Conservation (phyloP, 2,329 filamentous ascomycete genomes). For the Karstenula rhodostoma region DNA sequence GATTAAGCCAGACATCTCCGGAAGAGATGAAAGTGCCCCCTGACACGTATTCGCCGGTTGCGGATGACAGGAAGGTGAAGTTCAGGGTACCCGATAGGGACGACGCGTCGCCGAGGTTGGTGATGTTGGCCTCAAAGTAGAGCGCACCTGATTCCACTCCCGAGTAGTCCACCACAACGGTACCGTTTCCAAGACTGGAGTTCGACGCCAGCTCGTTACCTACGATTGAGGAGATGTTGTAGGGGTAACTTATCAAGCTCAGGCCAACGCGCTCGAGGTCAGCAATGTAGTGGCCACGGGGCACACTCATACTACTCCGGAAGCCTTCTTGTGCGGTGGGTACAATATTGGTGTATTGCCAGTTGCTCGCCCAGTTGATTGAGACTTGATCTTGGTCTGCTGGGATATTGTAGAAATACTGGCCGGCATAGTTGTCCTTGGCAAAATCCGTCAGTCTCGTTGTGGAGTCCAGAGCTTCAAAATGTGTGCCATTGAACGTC, state of each 20-base stretch:
- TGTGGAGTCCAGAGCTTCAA: constrained; percentile 54
- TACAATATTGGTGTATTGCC: constrained; percentile 64
- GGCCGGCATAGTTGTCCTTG: constrained; percentile 65
- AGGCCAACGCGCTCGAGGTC: constrained; percentile 61
- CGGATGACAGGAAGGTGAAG: constrained; percentile 62
- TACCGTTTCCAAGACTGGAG: constrained; percentile 58
- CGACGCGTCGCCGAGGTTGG: constrained; percentile 2
- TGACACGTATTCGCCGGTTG: constrained; percentile 58
- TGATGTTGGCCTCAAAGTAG: constrained; percentile 64
- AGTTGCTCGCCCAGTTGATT: constrained; percentile 67
- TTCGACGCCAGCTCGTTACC: constrained; percentile 54
- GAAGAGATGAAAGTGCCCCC: constrained; percentile 59
- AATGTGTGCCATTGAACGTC: constrained; percentile 71
- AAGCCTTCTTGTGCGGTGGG: constrained; percentile 65
- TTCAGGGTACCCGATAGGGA: constrained; percentile 55
- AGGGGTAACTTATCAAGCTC: constrained; percentile 60
- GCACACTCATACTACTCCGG: constrained; percentile 61
- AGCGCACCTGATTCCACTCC: constrained; percentile 60
- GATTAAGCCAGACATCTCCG: constrained; percentile 61
- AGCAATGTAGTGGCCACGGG: constrained; percentile 61
- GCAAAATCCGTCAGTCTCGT: constrained; percentile 57
- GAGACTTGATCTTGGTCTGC: constrained; percentile 55
- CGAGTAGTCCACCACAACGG: constrained; percentile 61
- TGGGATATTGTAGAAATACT: constrained; percentile 59
- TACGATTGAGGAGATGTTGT: constrained; percentile 59